These are phyloP conservation scores for Scolecobasidium constrictum DNA, from an alignment of 2,329 filamentous ascomycete species.

Conservation along the genomic window DNA sequence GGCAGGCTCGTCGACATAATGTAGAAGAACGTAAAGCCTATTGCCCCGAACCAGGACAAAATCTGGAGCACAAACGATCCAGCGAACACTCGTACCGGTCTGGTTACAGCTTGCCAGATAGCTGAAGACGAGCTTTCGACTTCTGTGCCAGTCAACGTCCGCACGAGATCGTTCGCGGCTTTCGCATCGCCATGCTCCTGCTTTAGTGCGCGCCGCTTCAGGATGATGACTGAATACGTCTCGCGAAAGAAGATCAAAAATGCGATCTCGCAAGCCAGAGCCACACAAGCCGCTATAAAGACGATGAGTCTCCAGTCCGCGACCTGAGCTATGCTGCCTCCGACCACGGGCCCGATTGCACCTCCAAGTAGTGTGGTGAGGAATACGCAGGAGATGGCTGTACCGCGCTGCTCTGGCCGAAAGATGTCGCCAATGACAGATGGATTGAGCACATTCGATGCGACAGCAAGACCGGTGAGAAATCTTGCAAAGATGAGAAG, in stretches of 20 bases:
- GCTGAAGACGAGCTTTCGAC: constrained; percentile 13
- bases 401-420: constrained; percentile 43
- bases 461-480: constrained; percentile 33
- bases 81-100: constrained; percentile 31
- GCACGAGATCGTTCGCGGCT: constrained; percentile 4
- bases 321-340: constrained; percentile 42
- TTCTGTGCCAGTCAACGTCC: constrained; percentile 7
- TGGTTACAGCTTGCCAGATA: constrained; percentile 27
- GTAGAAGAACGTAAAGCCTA: constrained; percentile 35
- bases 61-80: constrained; percentile 45
- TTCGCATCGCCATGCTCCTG: constrained; percentile 16
- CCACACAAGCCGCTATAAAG: constrained; percentile 39
- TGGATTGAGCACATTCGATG: constrained; percentile 47
- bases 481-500: constrained; percentile 32
- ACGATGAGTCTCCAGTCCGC: constrained; percentile 45
- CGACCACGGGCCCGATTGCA: constrained; percentile 45
- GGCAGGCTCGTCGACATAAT: constrained; percentile 36
- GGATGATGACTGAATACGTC: constrained; percentile 49
- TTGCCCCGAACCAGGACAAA: constrained; percentile 31
- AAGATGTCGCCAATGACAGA: constrained; percentile 56
- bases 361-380: constrained; percentile 48
- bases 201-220: constrained; percentile 31
- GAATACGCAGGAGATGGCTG: constrained; percentile 46
- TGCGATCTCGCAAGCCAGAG: constrained; percentile 37
- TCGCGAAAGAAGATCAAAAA: constrained; percentile 45